Conservation (phyloP, 75 land plant species). For the Pseudotsuga menziesii region DNA sequence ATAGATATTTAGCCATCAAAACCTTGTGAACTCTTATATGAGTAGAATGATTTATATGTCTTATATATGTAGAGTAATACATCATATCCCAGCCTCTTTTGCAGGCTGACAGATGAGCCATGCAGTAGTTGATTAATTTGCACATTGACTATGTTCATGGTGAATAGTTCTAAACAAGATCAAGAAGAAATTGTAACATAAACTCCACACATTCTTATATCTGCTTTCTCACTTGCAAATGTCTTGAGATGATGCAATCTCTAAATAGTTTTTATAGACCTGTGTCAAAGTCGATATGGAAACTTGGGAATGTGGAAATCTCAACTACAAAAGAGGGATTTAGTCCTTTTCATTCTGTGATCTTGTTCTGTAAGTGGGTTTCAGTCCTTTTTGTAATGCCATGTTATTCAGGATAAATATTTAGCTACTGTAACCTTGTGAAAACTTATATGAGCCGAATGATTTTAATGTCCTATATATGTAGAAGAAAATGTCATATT, state of each 20-base stretch:
- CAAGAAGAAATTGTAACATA: neutral
- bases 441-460: neutral
- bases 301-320: too few species aligned
- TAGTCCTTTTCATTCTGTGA: too few species aligned
- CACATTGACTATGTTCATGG: neutral
- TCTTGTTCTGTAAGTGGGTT: too few species aligned
- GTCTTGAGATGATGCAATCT: neutral
- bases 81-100: neutral
- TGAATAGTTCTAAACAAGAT: neutral
- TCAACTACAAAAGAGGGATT: too few species aligned
- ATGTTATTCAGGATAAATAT: neutral
- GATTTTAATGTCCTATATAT: neutral
- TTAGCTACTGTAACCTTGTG: neutral
- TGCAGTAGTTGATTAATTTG: constrained; percentile 4
- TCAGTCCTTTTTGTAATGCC: neutral
- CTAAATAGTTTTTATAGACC: neutral
- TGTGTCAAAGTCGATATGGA: too few species aligned
- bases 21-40: neutral
- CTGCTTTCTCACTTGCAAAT: neutral
- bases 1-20: neutral
- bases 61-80: neutral
- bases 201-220: neutral
- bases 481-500: neutral
- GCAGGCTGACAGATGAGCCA: neutral
- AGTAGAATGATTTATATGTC: neutral